These are phyloP conservation scores for Nitzschia palea DNA, from an alignment of 108 stramenopile genomes.

Conservation along the genomic window DNA sequence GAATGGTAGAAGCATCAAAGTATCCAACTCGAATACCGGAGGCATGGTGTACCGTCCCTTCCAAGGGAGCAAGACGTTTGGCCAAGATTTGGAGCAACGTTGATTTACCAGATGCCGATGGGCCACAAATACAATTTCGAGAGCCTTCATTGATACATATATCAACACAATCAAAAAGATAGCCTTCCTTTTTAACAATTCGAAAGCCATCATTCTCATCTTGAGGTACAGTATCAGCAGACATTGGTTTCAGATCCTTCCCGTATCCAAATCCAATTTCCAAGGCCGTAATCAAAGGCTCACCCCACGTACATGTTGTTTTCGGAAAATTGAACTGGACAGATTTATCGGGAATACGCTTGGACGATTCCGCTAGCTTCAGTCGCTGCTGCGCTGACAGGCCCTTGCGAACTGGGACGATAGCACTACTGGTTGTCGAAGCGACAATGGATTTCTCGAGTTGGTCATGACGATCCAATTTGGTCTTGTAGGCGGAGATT, in stretches of 20 bases:
- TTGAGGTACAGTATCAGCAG: background rate
- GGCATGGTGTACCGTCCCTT: conserved; percentile 80
- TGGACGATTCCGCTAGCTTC: conserved; percentile 36
- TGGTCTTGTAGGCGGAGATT: conserved; percentile 57
- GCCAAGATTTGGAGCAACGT: conserved; percentile 89
- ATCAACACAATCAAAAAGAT: conserved; percentile 77
- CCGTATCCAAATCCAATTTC: conserved; percentile 63
- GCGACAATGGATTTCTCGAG: conserved; percentile 32
- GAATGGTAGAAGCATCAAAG: conserved; percentile 85
- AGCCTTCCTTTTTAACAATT: conserved; percentile 34
- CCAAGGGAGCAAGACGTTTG: conserved; percentile 67
- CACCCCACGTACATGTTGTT: conserved; percentile 51
- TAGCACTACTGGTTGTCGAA: background rate
- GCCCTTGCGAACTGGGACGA: conserved; percentile 19
- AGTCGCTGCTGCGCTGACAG: conserved; percentile 50
- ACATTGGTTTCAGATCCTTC: background rate
- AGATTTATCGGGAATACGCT: conserved; percentile 68
- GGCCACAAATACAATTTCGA: conserved; percentile 71
- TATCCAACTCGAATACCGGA: conserved; percentile 73
- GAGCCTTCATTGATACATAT: conserved; percentile 68
- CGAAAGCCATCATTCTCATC: background rate
- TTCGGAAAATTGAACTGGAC: conserved; percentile 51
- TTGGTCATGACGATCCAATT: conserved; percentile 65
- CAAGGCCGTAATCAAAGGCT: conserved; percentile 64
- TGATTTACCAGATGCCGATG: conserved; percentile 87